Evolutionary conservation across 2,329 filamentous ascomycete genomes (phyloP).

Genomic region (Botrytis pseudocinerea): DNA sequence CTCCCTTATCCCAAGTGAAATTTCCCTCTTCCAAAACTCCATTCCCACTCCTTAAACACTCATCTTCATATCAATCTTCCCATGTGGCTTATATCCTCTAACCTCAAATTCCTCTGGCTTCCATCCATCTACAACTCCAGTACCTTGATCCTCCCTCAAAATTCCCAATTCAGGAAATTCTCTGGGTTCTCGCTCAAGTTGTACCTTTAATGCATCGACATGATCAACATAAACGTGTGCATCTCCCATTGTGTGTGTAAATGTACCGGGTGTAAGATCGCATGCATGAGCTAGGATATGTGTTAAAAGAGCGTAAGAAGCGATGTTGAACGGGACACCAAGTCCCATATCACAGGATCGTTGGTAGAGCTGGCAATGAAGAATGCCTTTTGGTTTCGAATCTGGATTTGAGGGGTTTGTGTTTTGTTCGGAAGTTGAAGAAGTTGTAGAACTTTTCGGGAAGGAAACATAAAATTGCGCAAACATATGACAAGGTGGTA

Average conservation of each 20-base stretch:
- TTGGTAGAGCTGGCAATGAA: slow-evolving; percentile 92
- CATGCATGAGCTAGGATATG: slow-evolving; percentile 93
- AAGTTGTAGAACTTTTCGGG: slow-evolving; percentile 24
- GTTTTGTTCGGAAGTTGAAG: not conserved
- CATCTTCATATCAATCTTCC: slow-evolving; percentile 98
- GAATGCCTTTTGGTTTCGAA: slow-evolving; percentile 55
- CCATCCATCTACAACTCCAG: slow-evolving; percentile 77
- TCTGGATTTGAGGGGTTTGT: not conserved
- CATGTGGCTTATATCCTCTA: slow-evolving; percentile 86
- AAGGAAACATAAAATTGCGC: slow-evolving; percentile 71
- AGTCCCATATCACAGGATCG: slow-evolving; percentile 95
- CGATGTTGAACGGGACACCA: slow-evolving; percentile 95
- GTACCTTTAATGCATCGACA: slow-evolving; percentile 78
- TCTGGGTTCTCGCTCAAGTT: slow-evolving; percentile 77
- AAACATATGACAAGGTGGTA: slow-evolving; percentile 97
- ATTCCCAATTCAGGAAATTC: slow-evolving; percentile 81
- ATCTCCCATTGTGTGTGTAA: slow-evolving; percentile 97
- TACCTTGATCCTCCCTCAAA: slow-evolving; percentile 63
- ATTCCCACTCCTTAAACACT: slow-evolving; percentile 56
- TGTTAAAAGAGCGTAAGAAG: slow-evolving; percentile 87
- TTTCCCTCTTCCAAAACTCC: not conserved
- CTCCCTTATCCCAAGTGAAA: not conserved
- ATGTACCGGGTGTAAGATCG: slow-evolving; percentile 77
- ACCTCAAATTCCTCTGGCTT: slow-evolving; percentile 83
- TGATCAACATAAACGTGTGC: slow-evolving; percentile 97